Base-by-base conservation (phyloP, 352 stramenopile genomes). In the Pythium brassicae region DNA sequence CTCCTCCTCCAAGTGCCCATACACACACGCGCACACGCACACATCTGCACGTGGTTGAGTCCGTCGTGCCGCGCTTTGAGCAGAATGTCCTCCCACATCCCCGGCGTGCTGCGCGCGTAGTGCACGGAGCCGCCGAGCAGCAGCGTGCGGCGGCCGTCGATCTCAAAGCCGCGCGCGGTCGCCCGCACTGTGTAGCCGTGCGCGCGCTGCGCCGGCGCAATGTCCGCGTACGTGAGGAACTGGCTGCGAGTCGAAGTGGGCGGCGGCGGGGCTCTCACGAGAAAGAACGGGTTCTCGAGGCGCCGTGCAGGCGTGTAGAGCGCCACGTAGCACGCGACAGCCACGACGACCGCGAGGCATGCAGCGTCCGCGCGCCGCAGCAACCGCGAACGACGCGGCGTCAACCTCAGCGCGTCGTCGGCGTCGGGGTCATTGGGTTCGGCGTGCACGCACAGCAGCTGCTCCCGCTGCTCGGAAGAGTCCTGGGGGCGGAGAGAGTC, bases 21-120 rank as follows among this genome's bases (percentile, higher is more conserved):
- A 50, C 22, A 55, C 22, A 19, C 45, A 53, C 10, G 42, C 0
- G 35, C 32, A 35, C 1, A 67, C 80, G 44, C 77, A 91, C 78
- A 86, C 57, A 92, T 69, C 40, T 87, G 71, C 15, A 92, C 52
- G 40, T 86, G 72, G 56, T 92, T 92, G n/a, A 87, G 68, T 42
- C 82, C 77, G 56, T 89, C 82, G 53, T 77, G 66, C 58, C 86
- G 86, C 54, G 76, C 78, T 50, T 85, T 82, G 52, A 62, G 62
- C 37, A 92, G 56, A 34, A 87, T 40, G 40, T 79, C 57, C 50
- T 78, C 62, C 82, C 78, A 92, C 65, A 78, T 78, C 1, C 44
- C 68, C 0, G 59, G 58, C 35, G 74, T 77, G 53, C 72, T 87
- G 20, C 73, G 63, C 27, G 72, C 57, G 58, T 89, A 88, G 55